Evolutionary conservation across 768 basidiomycete genomes (phyloP).

Genomic region (Lepiota venenata): DNA sequence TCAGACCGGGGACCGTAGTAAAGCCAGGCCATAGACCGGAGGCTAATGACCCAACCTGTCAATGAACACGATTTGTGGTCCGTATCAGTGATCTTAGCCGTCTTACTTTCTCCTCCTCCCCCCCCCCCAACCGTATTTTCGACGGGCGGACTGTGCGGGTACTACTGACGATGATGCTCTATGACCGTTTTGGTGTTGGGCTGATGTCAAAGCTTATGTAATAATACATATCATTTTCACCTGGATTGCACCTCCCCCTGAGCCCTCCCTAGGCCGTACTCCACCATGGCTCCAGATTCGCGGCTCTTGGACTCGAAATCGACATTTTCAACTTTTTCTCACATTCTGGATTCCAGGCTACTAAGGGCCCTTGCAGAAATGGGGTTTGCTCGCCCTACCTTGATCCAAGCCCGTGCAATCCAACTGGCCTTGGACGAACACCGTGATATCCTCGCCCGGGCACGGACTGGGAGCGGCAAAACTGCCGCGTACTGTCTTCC

Average conservation of each 20-base stretch:
- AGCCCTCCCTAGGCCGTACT: neutral
- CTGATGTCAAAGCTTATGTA: no score
- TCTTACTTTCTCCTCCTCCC: no score
- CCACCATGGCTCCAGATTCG: constrained; percentile 11
- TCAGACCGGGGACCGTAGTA: no score
- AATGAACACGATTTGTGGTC: no score
- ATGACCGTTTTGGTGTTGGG: no score
- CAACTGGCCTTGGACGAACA: constrained; percentile 82
- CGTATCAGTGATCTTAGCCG: no score
- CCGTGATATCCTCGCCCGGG: constrained; percentile 88
- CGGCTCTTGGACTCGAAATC: constrained; percentile 44
- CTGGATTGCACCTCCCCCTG: no score
- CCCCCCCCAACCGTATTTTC: no score
- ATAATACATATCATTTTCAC: constrained; percentile 4
- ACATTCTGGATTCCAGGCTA: constrained; percentile 80
- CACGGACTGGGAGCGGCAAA: constrained; percentile 95
- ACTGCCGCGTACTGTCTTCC: constrained; percentile 96
- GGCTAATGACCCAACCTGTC: no score
- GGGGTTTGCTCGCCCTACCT: constrained; percentile 87
- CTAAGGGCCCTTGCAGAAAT: constrained; percentile 88
- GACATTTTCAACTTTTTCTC: constrained; percentile 60
- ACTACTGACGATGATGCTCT: no score
- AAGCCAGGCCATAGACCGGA: no score
- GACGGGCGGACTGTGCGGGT: no score
- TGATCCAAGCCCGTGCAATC: constrained; percentile 89